Evolutionary conservation across 805 yeast species (phyloP).

Genomic region (Myxozyma monticola): DNA sequence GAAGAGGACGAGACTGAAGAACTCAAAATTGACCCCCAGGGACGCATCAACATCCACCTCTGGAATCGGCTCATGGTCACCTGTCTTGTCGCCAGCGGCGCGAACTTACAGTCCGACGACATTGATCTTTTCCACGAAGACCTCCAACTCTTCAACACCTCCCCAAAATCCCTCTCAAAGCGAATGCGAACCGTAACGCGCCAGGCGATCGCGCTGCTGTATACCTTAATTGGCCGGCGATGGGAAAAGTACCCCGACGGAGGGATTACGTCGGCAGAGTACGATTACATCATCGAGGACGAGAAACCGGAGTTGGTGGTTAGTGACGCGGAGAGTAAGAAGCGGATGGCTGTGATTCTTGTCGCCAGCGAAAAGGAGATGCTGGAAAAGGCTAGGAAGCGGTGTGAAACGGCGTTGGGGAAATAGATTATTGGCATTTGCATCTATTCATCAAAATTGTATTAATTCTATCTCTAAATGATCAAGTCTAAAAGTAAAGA

Average conservation of each 20-base stretch:
- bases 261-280: slow-evolving; percentile 8
- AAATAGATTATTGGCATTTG: background rate
- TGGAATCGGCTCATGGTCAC: slow-evolving; percentile 13
- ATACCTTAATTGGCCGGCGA: slow-evolving; percentile 5
- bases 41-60: slow-evolving; percentile 6
- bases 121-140: slow-evolving; percentile 1
- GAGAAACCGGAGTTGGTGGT: background rate
- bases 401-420: slow-evolving; percentile 16
- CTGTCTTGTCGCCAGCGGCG: background rate
- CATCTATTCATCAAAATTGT: background rate
- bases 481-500: slow-evolving; percentile 9
- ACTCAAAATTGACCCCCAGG: slow-evolving; percentile 6
- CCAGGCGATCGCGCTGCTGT: background rate
- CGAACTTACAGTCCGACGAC: background rate
- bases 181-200: no score
- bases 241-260: slow-evolving; percentile 16
- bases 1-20: slow-evolving; percentile 12
- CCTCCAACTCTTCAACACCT: slow-evolving; percentile 7
- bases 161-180: slow-evolving; percentile 1
- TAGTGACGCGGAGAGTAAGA: background rate
- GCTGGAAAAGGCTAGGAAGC: slow-evolving; percentile 14
- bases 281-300: slow-evolving; percentile 14
- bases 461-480: background rate
- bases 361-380: slow-evolving; percentile 24
- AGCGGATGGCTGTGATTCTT: slow-evolving; percentile 11